A percentile compares a stretch with the other conserved stretches of the same genome.
Evolutionary conservation across 2,329 filamentous ascomycete species (phyloP).

Genomic region (Huntiella abstrusa): DNA sequence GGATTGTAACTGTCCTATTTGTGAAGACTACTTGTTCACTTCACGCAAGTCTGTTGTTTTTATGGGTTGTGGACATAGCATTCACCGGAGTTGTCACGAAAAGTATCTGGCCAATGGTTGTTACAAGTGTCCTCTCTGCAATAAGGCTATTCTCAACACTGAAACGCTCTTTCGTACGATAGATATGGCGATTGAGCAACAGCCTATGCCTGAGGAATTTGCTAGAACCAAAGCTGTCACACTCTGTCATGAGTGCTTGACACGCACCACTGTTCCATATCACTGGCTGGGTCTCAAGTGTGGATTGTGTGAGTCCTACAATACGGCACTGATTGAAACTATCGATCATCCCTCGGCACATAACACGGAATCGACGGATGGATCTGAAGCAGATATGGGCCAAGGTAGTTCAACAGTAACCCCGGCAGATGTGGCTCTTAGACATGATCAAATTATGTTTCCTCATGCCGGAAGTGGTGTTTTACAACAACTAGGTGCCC

Average conservation of each 20-base stretch:
- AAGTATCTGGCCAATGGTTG: slow-evolving; percentile 64
- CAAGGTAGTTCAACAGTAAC: background rate
- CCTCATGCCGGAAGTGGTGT: background rate
- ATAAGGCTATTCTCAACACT: slow-evolving; percentile 94
- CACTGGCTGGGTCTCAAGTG: slow-evolving; percentile 95
- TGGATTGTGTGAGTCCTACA: slow-evolving; percentile 50
- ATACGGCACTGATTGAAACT: slow-evolving; percentile 29
- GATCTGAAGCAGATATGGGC: background rate
- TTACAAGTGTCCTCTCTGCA: slow-evolving; percentile 94
- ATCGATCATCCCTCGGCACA: slow-evolving; percentile 4
- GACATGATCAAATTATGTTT: slow-evolving; percentile 1
- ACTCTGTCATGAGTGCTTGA: slow-evolving; percentile 86
- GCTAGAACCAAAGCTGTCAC: slow-evolving; percentile 62
- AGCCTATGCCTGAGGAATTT: slow-evolving; percentile 84
- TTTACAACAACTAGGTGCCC: slow-evolving; percentile 3
- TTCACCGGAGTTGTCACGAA: slow-evolving; percentile 77
- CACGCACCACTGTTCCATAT: slow-evolving; percentile 68
- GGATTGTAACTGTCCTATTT: slow-evolving; percentile 92
- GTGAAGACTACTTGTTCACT: slow-evolving; percentile 89
- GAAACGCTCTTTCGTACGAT: slow-evolving; percentile 83
- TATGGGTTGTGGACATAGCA: slow-evolving; percentile 89
- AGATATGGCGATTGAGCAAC: slow-evolving; percentile 66
- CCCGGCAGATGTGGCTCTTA: background rate
- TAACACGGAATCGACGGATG: background rate
- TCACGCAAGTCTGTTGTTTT: slow-evolving; percentile 78